Evolutionary conservation across 2,329 filamentous ascomycete genomes (phyloP), one percentile per base, ranked within the genome.

Genomic region (Clarireedia paspali): DNA sequence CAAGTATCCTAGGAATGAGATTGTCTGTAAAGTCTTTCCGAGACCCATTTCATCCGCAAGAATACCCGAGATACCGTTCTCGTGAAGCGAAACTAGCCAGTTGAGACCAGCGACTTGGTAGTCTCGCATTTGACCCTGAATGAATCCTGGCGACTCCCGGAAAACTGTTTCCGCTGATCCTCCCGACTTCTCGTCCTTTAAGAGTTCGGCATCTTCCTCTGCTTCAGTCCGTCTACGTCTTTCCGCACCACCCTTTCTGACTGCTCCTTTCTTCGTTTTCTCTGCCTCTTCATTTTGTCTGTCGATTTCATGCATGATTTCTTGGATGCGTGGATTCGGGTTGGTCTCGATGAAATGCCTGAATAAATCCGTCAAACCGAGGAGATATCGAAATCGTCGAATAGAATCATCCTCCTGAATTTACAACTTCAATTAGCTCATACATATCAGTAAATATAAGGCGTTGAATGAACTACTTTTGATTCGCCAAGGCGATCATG

Each of bases 301-400:
- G 72, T 99, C 94, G 67, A 97, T 96, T 72, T 96, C 89, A 50
- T 82, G 81, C 80, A 97, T 94, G 64, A 96, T 90, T 57, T 95
- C 89, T 66, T 92, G 89, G 67, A 97, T 94, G 66, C 89, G 89
- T 15, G 94, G 92, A 68, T 99, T 91, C 5, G 91, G 92, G 68
- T 96, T 99, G 7, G 91, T 90, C 69, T 97, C 91, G 74, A 99
- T 99, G 72, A 99, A 99, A 74, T 99, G 94, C 62, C 95, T 90
- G 76, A 99, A 99, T 20, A 99, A 79, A 68, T 99, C 94, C 15
- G 94, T 99, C 52, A 99, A 78, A 26, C 95, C 95, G 14, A 99
- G 81, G 1, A 99, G 81, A 70, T 99, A 99, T 61, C 91, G 86
- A 71, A 99, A 99, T 70, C 94, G 82, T 64, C 92, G 84, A 68